phyloP scores from a whole-genome alignment of 805 yeast genomes.

The Lipomyces sp. region DNA sequence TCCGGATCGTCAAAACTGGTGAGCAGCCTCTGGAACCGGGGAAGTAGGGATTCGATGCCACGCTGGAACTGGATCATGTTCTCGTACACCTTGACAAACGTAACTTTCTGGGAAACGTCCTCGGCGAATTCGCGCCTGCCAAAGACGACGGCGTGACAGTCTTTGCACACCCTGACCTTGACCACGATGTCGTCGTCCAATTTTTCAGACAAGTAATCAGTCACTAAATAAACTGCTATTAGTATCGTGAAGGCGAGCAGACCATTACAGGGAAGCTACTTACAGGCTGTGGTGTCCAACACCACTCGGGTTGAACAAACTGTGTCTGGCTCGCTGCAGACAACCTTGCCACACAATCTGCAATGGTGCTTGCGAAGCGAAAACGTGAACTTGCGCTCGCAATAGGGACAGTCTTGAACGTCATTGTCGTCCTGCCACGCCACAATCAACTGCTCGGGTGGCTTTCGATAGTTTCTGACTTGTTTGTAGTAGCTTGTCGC shows the following conservation, averaged over 20 bases:
- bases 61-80: slow-evolving; percentile 42
- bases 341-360: slow-evolving; percentile 76
- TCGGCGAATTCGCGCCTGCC: slow-evolving; percentile 49
- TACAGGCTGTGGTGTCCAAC: slow-evolving; percentile 23
- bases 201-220: slow-evolving; percentile 16
- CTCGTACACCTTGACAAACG: slow-evolving; percentile 43
- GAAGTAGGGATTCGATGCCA: slow-evolving; percentile 43
- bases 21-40: slow-evolving; percentile 45
- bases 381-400: slow-evolving; percentile 56
- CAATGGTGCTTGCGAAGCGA: slow-evolving; percentile 82
- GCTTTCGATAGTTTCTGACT: slow-evolving; percentile 35
- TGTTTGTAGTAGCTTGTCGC: slow-evolving; percentile 28
- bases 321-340: slow-evolving; percentile 62
- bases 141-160: slow-evolving; percentile 64
- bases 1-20: slow-evolving; percentile 38
- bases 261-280: no score
- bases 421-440: slow-evolving; percentile 62
- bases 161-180: slow-evolving; percentile 59
- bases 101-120: slow-evolving; percentile 40
- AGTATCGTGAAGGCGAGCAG: no score
- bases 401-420: slow-evolving; percentile 57
- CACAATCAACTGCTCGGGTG: slow-evolving; percentile 48
- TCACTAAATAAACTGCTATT: slow-evolving; percentile 6
- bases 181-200: slow-evolving; percentile 23
- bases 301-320: slow-evolving; percentile 66